Evolutionary conservation across 2,329 filamentous ascomycete genomes (phyloP), one percentile per base, ranked within the genome.

Genomic region (Apiospora arundinis): DNA sequence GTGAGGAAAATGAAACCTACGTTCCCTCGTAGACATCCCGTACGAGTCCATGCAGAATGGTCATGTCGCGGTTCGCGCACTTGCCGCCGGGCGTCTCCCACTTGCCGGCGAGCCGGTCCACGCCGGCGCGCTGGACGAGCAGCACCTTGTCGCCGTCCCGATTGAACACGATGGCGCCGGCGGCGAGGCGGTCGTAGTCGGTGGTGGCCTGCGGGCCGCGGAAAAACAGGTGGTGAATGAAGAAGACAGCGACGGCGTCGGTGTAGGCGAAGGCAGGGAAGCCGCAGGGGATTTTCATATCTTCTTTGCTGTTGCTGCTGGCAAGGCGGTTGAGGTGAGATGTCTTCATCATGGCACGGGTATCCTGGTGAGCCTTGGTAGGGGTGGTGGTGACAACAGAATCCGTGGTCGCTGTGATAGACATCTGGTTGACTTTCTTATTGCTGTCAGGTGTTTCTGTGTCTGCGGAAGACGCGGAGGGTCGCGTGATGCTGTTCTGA

Each of bases 181-280:
- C 49, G 49, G 23, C 23, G 3, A 56, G 49, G 49, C 23, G 49
- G 14, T 56, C 49, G 49, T 56, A 49, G 46, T 49, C n/a, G 46
- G n/a, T 16, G 48, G 23, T 5, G 9, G 48, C 7, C 48, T 5
- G 11, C 12, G 49, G 23, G 11, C 49, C 49, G 49, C 49, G 49
- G 14, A 80, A 70, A 74, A 74, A 78, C 46, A 76, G 40, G 74
- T 79, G 78, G 75, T 80, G 78, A 77, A 79, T 78, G 77, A 79
- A 56, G 25, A 56, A 56, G 49, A 32, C 32, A 14, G 25, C 49
- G 49, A 56, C 25, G 25, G 25, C 49, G 25, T 56, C 49, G 25
- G 49, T 21, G 49, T 56, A 56, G 49, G 25, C 1, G 49, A 56
- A 56, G 25, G 25, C 25, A 12, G 49, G 25, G 16, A 56, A 32